A percentile compares a stretch with the other conserved stretches of the same genome.
These are phyloP conservation scores for Discostella stelligeroides DNA, from an alignment of 108 stramenopile genomes.

Conservation along the genomic window DNA sequence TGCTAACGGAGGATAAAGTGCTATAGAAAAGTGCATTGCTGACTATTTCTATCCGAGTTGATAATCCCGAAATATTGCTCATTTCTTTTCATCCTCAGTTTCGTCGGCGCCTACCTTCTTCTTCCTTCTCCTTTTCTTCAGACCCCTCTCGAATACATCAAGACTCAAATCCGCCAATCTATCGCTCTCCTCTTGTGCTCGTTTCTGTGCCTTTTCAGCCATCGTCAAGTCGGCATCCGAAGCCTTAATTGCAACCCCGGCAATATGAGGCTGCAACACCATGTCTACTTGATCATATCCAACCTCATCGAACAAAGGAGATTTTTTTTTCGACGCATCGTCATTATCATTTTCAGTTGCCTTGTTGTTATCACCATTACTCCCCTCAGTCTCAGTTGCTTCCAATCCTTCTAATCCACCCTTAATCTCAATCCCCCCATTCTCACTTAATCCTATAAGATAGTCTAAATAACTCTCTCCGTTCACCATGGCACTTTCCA, in stretches of 20 bases:
- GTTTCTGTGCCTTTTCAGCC: constrained; percentile 48
- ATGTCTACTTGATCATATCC: constrained; percentile 85
- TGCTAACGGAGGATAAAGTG: constrained; percentile 37
- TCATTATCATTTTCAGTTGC: constrained; percentile 38
- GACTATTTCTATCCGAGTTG: no score
- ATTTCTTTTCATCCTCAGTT: background rate
- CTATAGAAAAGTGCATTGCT: background rate
- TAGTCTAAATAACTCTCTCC: constrained; percentile 79
- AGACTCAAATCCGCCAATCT: constrained; percentile 77
- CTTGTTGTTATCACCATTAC: constrained; percentile 25
- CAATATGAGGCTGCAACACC: constrained; percentile 79
- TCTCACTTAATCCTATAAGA: constrained; percentile 47
- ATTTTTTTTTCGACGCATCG: constrained; percentile 13
- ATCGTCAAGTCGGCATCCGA: constrained; percentile 69
- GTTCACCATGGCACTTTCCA: constrained; percentile 67
- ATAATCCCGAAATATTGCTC: background rate
- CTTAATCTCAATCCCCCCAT: constrained; percentile 60
- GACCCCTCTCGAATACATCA: constrained; percentile 79
- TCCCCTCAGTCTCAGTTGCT: constrained; percentile 21
- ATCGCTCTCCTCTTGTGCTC: constrained; percentile 61
- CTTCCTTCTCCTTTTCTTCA: constrained; percentile 75
- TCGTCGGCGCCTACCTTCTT: constrained; percentile 36
- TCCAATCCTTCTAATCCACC: constrained; percentile 55
- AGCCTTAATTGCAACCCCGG: constrained; percentile 81
- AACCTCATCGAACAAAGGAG: constrained; percentile 68